Percentiles rank a stretch among this genome's conserved stretches.
phyloP scores from a whole-genome alignment of 768 basidiomycete genomes.

The Hygrocybe coccinea region DNA sequence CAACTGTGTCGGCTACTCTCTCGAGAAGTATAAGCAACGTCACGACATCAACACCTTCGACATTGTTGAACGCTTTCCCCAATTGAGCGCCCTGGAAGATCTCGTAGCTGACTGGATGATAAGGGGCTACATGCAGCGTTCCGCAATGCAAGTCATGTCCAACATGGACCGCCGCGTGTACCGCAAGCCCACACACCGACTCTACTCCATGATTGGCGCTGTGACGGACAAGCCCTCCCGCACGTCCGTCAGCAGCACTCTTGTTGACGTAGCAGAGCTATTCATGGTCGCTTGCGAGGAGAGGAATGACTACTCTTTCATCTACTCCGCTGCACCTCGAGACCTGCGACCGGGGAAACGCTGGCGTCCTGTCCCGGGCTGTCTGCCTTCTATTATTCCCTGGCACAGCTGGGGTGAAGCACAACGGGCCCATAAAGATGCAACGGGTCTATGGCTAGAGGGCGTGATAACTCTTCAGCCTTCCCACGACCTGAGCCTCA shows the following conservation, averaged over 20 bases:
- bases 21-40: not conserved
- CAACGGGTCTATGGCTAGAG: not conserved
- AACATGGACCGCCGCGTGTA: not conserved
- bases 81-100: constrained; percentile 1
- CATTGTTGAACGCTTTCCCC: not conserved
- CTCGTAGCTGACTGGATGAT: not conserved
- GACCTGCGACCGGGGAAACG: not conserved
- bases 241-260: not conserved
- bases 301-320: constrained; percentile 4
- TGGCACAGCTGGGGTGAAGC: not conserved
- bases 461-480: not conserved
- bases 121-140: not conserved
- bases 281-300: constrained; percentile 1
- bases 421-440: not conserved
- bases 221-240: not conserved
- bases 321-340: not conserved
- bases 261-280: not conserved
- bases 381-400: not conserved
- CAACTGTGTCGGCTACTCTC: not conserved
- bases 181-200: not conserved
- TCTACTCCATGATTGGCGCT: constrained; percentile 5
- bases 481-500: not conserved
- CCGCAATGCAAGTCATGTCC: constrained; percentile 2
- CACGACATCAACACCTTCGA: not conserved
- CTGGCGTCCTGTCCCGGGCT: not conserved